Base-by-base conservation (phyloP, 176 grass and related monocot genomes). In the Cenchrus americanus region DNA sequence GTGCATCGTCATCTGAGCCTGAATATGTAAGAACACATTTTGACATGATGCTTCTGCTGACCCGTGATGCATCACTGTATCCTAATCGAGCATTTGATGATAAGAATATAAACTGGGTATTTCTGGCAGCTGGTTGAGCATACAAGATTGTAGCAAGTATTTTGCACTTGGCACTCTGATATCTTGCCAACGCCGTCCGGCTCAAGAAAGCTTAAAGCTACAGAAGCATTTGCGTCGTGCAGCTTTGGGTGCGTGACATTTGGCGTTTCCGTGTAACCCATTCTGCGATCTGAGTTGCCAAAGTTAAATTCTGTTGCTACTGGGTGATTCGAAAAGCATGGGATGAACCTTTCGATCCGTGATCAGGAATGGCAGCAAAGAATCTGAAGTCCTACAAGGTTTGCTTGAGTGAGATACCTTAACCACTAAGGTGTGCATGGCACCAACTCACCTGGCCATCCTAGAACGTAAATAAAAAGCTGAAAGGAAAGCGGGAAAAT, bases 351-450 rank as follows among this genome's bases (percentile, higher is more conserved):
- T 37, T 69, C 8, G 30, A 47, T 62, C 26, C 32, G 5, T 40
- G 70, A 63, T 53, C 43, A 74, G 59, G 75, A 58, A 79, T 79
- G 80, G 62, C 47, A 55, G 86, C 62, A 75, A 88, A 44, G 82
- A 66, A 61, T 69, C 42, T 0, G 6, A 68, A 59, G 74, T 40
- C 19, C 37, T 71, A 24, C 63, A 69, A 72, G 74, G 76, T 62
- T 62, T 76, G 77, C 46, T 22, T 48, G 80, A 83, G 69, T 13
- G 80, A 86, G 80, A 87, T 90, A 80, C 80, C 84, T 84, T 87
- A 90, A 83, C 84, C 84, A 69, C 61, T 84, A 90, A 87, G 89
- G 75, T 75, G 62, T 64, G 42, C 79, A 52, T 76, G 73, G 73
- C 26, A 87, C 80, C 43, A 85, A 48, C 71, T 69, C 63, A 42